Evolutionary conservation across 257 asterid species (phyloP).

Genomic region (Coffea canephora): DNA sequence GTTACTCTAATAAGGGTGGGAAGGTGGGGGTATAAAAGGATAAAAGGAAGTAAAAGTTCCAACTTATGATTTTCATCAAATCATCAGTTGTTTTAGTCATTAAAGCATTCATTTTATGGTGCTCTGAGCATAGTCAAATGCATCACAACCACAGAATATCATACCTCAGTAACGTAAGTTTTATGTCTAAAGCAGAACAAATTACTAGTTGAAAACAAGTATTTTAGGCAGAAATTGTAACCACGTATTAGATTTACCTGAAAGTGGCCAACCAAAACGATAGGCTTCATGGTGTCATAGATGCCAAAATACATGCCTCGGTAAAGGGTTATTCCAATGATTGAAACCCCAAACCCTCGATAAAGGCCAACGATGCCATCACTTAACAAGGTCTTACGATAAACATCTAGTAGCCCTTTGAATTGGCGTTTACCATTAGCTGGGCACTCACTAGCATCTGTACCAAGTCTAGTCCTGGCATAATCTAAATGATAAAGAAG

Average conservation of each 20-base stretch:
- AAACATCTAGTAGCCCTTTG: conserved; percentile 64
- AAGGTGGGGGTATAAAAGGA: neutral
- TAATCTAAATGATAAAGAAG: conserved; percentile 47
- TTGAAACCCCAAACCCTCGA: conserved; percentile 89
- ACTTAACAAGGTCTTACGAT: conserved; percentile 63
- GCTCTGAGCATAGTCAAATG: neutral
- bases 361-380: conserved; percentile 86
- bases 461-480: conserved; percentile 45
- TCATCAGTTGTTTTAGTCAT: neutral
- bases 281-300: conserved; percentile 90
- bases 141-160: neutral
- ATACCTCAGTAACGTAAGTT: neutral
- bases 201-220: neutral
- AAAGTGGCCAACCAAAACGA: conserved; percentile 79
- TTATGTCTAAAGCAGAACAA: neutral
- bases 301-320: conserved; percentile 98
- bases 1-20: neutral
- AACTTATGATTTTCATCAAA: neutral
- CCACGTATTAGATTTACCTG: conserved; percentile 39
- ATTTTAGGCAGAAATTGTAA: neutral
- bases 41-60: neutral
- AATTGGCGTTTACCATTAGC: conserved; percentile 33
- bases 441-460: conserved; percentile 32
- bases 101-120: neutral
- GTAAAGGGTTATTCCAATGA: conserved; percentile 82